Evolutionary conservation across 2,329 filamentous ascomycete species (phyloP).

Genomic region (Alternaria brassicicola): DNA sequence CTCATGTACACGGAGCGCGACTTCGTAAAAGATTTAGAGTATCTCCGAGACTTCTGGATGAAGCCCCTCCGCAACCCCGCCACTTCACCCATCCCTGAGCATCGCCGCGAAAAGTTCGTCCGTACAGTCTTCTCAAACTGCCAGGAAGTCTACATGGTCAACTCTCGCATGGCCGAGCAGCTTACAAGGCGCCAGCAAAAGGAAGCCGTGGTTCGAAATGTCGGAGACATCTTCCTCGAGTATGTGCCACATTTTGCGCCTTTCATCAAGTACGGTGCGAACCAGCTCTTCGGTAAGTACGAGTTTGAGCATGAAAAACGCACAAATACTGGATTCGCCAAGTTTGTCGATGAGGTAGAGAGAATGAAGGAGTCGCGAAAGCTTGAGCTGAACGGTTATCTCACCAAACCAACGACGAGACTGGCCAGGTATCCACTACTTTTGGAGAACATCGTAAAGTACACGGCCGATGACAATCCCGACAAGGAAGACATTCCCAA

Average conservation of each 20-base stretch:
- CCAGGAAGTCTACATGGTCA: conserved; percentile 91
- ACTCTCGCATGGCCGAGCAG: conserved; percentile 84
- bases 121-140: conserved; percentile 95
- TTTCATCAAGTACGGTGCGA: conserved; percentile 95
- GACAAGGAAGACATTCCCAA: conserved; percentile 93
- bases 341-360: conserved; percentile 96
- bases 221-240: conserved; percentile 94
- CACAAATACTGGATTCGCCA: conserved; percentile 80
- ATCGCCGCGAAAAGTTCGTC: conserved; percentile 87
- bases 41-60: conserved; percentile 98
- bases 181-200: conserved; percentile 91
- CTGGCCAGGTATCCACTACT: conserved; percentile 91
- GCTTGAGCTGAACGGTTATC: conserved; percentile 93
- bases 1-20: conserved; percentile 98
- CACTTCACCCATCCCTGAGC: conserved; percentile 84
- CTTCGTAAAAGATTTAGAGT: conserved; percentile 98
- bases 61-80: conserved; percentile 74
- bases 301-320: conserved; percentile 97
- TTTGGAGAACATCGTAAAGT: conserved; percentile 88
- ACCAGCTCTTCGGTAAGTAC: conserved; percentile 94
- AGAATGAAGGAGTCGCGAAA: conserved; percentile 95
- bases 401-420: conserved; percentile 96
- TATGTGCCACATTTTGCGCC: conserved; percentile 92
- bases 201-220: conserved; percentile 81
- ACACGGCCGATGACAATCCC: conserved; percentile 84